Conservation (phyloP, 148 eudicot genomes). For the Pharnaceum exiguum region DNA sequence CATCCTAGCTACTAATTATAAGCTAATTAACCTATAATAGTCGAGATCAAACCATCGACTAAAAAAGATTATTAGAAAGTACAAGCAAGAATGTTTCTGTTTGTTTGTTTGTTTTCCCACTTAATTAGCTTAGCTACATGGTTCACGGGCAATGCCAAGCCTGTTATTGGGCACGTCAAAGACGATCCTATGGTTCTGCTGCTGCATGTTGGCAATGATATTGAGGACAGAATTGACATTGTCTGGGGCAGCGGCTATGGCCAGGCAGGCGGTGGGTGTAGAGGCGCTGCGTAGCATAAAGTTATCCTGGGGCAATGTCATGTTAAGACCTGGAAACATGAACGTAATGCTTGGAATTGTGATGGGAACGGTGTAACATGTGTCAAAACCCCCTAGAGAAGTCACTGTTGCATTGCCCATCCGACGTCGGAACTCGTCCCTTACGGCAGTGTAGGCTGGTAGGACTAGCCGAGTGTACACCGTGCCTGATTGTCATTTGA, state of each 20-base stretch:
- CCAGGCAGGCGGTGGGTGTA: slow-evolving; percentile 58
- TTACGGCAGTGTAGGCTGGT: slow-evolving; percentile 56
- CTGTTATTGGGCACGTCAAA: slow-evolving; percentile 63
- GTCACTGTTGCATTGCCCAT: slow-evolving; percentile 45
- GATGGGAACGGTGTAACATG: slow-evolving; percentile 56
- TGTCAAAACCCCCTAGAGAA: slow-evolving; percentile 81
- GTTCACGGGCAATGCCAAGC: slow-evolving; percentile 73
- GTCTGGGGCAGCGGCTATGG: slow-evolving; percentile 58
- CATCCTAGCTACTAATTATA: too few relatives aligned
- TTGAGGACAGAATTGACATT: slow-evolving; percentile 51
- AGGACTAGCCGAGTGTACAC: slow-evolving; percentile 49
- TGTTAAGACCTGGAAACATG: slow-evolving; percentile 61
- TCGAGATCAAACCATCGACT: too few relatives aligned
- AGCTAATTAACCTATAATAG: too few relatives aligned
- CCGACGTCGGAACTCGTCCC: slow-evolving; percentile 56
- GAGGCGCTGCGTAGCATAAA: slow-evolving; percentile 61
- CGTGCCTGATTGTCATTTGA: too few relatives aligned
- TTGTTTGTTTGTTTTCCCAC: not conserved
- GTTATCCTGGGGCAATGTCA: slow-evolving; percentile 62
- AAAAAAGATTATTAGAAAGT: too few relatives aligned
- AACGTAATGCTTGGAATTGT: slow-evolving; percentile 57
- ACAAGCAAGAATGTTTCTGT: not conserved
- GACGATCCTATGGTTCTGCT: slow-evolving; percentile 69
- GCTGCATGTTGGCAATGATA: slow-evolving; percentile 79
- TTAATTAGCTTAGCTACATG: slow-evolving; percentile 29